These are phyloP conservation scores for Plasmodium gaboni DNA, from an alignment of 169 alveolate species.

Conservation along the genomic window DNA sequence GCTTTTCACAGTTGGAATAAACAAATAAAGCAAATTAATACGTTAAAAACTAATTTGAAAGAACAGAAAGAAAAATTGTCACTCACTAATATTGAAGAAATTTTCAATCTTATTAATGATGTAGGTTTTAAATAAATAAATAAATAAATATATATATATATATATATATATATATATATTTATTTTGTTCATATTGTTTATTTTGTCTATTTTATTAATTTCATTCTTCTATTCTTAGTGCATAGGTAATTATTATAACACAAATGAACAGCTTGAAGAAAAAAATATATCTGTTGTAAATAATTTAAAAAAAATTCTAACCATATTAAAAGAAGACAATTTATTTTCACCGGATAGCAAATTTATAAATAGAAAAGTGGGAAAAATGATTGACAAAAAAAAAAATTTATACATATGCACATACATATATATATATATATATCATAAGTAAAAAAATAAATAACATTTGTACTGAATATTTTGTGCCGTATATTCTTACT, in stretches of 20 bases:
- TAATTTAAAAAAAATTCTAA: constrained; percentile 66
- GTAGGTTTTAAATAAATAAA: constrained; percentile 18
- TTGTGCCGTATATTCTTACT: neutral
- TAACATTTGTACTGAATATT: no score
- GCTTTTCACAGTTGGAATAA: constrained; percentile 74
- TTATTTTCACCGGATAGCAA: constrained; percentile 69
- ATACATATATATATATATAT: constrained; percentile 6
- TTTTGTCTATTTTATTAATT: neutral
- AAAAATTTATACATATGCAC: neutral
- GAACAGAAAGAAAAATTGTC: constrained; percentile 54
- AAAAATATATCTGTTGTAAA: constrained; percentile 24
- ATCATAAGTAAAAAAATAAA: neutral
- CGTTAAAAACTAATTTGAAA: constrained; percentile 34
- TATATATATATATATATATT: no score
- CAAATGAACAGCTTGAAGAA: neutral
- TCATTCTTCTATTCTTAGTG: constrained; percentile 8
- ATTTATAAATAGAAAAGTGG: constrained; percentile 49
- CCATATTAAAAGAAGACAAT: constrained; percentile 67
- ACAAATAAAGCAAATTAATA: constrained; percentile 65
- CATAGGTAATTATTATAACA: constrained; percentile 17
- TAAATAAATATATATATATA: no score
- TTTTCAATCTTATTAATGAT: constrained; percentile 42
- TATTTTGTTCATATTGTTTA: neutral
- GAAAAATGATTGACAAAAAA: neutral
- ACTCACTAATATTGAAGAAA: constrained; percentile 71